These are phyloP conservation scores for Alternaria postmessia DNA, from an alignment of 2,329 filamentous ascomycete genomes.

Conservation along the genomic window DNA sequence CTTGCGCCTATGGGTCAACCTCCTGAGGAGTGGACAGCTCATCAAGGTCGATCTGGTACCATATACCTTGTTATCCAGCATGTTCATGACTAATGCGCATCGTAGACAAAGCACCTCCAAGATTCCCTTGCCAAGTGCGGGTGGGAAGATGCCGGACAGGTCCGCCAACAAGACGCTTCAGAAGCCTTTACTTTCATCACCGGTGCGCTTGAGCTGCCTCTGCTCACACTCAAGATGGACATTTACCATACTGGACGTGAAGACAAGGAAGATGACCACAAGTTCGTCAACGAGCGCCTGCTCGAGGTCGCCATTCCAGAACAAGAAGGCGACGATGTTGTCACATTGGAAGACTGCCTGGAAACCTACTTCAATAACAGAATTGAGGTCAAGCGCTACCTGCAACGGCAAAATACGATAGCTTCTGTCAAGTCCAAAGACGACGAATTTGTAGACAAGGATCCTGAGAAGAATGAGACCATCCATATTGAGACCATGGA, in stretches of 20 bases:
- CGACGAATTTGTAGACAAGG: constrained; percentile 35
- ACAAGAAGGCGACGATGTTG: constrained; percentile 68
- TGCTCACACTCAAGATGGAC: constrained; percentile 91
- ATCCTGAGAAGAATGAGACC: constrained; percentile 47
- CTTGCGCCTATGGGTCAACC: constrained; percentile 90
- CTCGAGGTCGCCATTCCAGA: constrained; percentile 92
- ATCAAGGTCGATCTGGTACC: constrained; percentile 84
- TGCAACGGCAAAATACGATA: constrained; percentile 68
- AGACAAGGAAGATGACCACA: constrained; percentile 86
- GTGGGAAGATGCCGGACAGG: constrained; percentile 79
- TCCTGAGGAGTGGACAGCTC: constrained; percentile 83
- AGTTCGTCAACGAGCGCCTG: constrained; percentile 89
- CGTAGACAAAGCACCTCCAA: constrained; percentile 81
- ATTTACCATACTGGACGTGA: constrained; percentile 91
- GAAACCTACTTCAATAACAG: constrained; percentile 95
- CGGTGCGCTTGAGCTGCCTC: constrained; percentile 83
- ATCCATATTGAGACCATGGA: constrained; percentile 58
- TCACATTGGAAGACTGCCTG: constrained; percentile 89
- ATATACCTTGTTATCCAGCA: constrained; percentile 1
- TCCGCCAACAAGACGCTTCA: constrained; percentile 93
- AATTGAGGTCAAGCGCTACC: constrained; percentile 84
- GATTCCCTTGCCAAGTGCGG: constrained; percentile 83
- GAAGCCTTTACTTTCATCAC: constrained; percentile 97
- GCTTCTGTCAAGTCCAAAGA: constrained; percentile 55
- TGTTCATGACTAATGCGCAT: background rate